Evolutionary conservation across 2,329 filamentous ascomycete genomes (phyloP).

Genomic region (Paraphoma chrysanthemicola): DNA sequence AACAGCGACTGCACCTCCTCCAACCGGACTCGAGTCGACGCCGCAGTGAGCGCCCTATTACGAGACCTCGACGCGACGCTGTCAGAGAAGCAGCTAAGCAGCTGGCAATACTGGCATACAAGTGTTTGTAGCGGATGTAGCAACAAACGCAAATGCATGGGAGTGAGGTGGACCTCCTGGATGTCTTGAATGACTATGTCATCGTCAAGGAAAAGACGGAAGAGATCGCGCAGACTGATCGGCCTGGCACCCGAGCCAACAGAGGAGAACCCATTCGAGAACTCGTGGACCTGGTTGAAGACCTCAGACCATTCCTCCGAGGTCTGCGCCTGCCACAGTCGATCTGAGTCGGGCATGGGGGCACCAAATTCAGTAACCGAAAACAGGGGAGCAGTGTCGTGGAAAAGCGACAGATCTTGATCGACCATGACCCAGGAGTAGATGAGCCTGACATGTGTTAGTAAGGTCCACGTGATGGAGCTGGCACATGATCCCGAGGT

Average conservation of each 20-base stretch:
- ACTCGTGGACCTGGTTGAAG: slow-evolving; percentile 66
- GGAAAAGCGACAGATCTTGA: slow-evolving; percentile 61
- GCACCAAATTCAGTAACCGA: slow-evolving; percentile 70
- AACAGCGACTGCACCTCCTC: slow-evolving; percentile 71
- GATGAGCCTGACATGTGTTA: slow-evolving; percentile 61
- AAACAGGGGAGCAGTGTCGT: slow-evolving; percentile 59
- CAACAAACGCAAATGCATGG: slow-evolving; percentile 68
- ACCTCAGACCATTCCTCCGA: slow-evolving; percentile 66
- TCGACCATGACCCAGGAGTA: slow-evolving; percentile 80
- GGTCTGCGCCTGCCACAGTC: slow-evolving; percentile 67
- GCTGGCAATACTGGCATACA: slow-evolving; percentile 69
- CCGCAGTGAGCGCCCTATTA: slow-evolving; percentile 62
- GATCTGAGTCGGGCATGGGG: slow-evolving; percentile 69
- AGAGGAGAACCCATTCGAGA: slow-evolving; percentile 60
- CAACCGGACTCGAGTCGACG: slow-evolving; percentile 66
- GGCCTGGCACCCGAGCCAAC: slow-evolving; percentile 61
- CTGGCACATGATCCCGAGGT: slow-evolving; percentile 14
- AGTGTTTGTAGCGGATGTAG: slow-evolving; percentile 72
- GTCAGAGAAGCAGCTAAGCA: slow-evolving; percentile 70
- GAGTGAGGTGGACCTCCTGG: slow-evolving; percentile 59
- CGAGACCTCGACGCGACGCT: slow-evolving; percentile 55
- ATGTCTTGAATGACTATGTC: slow-evolving; percentile 60
- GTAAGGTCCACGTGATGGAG: slow-evolving; percentile 26
- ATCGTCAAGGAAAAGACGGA: slow-evolving; percentile 72
- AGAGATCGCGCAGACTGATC: slow-evolving; percentile 69